phyloP scores from a whole-genome alignment of 345 rosid genomes.

The Rhodomyrtus tomentosa region DNA sequence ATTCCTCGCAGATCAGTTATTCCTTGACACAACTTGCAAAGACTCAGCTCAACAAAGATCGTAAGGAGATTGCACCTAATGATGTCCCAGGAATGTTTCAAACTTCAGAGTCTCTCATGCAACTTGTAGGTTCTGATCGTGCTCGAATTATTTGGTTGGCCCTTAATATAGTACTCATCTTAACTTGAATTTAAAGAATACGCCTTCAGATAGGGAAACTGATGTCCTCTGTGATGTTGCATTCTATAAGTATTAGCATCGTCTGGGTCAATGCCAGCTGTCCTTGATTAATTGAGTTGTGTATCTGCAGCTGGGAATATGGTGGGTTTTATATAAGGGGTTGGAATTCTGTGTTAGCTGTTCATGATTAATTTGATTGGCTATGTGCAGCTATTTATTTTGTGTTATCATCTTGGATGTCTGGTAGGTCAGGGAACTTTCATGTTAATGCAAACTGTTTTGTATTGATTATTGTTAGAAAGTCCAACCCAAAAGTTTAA shows the following conservation, averaged over 20 bases:
- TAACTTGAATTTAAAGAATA: background rate
- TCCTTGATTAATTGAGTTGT: background rate
- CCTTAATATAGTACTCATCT: background rate
- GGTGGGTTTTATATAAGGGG: background rate
- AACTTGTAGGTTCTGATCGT: conserved; percentile 57
- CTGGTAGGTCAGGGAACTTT: background rate
- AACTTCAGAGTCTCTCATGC: conserved; percentile 59
- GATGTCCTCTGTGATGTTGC: background rate
- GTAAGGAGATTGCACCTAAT: conserved; percentile 77
- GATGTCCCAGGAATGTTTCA: conserved; percentile 79
- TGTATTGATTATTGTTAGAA: background rate
- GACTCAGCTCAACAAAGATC: conserved; percentile 78
- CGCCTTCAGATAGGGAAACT: background rate
- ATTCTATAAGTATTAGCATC: background rate
- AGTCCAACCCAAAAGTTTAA: no score
- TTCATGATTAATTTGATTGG: background rate
- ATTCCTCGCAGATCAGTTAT: conserved; percentile 78
- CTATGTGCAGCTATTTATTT: background rate
- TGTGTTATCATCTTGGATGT: background rate
- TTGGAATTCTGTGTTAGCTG: background rate
- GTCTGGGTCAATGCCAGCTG: background rate
- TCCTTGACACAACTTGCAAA: conserved; percentile 88
- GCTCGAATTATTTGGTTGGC: background rate
- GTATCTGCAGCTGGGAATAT: background rate
- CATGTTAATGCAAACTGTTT: background rate